Conservation (phyloP, 148 eudicot genomes). For the Bassia scoparia region DNA sequence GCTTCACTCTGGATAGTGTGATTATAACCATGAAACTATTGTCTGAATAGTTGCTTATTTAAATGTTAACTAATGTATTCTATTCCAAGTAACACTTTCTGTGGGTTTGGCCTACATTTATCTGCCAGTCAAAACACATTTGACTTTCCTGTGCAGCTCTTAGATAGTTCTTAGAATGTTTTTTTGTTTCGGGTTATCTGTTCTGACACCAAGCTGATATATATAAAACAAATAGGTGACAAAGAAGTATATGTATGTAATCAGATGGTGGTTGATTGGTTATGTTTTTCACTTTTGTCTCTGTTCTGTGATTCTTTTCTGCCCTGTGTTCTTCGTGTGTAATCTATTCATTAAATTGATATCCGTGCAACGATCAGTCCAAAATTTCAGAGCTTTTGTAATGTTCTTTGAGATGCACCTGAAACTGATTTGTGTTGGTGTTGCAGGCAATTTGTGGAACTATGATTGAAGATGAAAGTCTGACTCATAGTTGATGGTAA, state of each 20-base stretch:
- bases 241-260: neutral
- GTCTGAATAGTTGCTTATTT: neutral
- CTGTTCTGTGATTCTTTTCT: neutral
- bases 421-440: constrained; percentile 8
- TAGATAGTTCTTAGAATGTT: neutral
- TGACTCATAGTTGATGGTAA: constrained; percentile 76
- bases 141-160: neutral
- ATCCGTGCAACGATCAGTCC: neutral
- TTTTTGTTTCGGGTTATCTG: neutral
- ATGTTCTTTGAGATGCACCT: neutral
- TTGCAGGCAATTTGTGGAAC: constrained; percentile 72
- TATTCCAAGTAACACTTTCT: neutral
- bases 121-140: neutral
- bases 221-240: neutral
- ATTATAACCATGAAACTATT: neutral
- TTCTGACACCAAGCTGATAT: neutral
- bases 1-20: constrained; percentile 82
- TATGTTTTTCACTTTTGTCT: neutral
- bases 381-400: neutral
- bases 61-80: neutral
- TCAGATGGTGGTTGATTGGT: neutral
- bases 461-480: constrained; percentile 59
- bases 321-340: neutral
- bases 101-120: constrained; percentile 33
- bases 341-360: neutral